A percentile compares a stretch with the other conserved stretches of the same genome.
Evolutionary conservation across 176 grass and related monocot genomes (phyloP).

Genomic region (Oryza meyeriana): DNA sequence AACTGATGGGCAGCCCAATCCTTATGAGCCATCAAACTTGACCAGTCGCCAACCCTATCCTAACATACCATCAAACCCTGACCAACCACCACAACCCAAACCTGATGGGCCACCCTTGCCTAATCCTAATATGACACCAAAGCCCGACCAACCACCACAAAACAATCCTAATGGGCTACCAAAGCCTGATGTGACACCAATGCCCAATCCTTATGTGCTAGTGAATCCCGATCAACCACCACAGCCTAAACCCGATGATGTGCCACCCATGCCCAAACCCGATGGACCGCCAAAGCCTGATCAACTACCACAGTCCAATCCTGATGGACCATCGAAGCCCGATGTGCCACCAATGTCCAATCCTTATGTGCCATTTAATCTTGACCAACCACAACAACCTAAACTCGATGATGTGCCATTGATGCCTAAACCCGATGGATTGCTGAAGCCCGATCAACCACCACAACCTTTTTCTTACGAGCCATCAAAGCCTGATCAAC

Average conservation of each 20-base stretch:
- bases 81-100: background rate
- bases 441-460: background rate
- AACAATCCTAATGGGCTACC: too few species aligned
- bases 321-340: background rate
- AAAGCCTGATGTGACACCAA: too few species aligned
- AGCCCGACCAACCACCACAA: background rate
- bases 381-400: background rate
- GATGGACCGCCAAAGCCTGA: background rate
- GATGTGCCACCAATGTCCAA: background rate
- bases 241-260: background rate
- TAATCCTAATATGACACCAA: background rate
- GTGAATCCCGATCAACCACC: background rate
- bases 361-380: background rate
- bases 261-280: background rate
- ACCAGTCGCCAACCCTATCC: background rate
- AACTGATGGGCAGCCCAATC: background rate
- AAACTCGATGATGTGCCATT: background rate
- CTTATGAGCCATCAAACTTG: background rate
- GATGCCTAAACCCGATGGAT: background rate
- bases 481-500: background rate
- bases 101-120: background rate
- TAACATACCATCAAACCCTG: background rate
- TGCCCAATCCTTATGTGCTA: too few species aligned
- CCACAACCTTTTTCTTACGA: background rate
- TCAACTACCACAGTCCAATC: background rate